These are phyloP conservation scores for Chloris gayana DNA, from an alignment of 176 grass and related monocot species.

Conservation along the genomic window DNA sequence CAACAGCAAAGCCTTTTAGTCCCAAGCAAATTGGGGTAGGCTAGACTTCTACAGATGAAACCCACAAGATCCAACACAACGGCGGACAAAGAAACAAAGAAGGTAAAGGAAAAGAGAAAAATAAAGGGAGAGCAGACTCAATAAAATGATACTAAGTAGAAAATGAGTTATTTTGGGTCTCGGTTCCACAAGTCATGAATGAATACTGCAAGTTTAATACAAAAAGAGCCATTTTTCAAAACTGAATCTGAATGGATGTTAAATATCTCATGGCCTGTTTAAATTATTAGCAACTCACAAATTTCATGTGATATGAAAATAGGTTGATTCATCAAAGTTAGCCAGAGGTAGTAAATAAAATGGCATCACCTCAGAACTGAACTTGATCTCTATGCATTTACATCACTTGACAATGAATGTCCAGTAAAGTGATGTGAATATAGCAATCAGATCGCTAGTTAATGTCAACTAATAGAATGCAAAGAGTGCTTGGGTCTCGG, in stretches of 20 bases:
- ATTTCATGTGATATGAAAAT: background rate
- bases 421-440: background rate
- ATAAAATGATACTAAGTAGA: background rate
- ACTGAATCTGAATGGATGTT: background rate
- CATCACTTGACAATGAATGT: background rate
- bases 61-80: too few species aligned
- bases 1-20: too few species aligned
- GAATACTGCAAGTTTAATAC: background rate
- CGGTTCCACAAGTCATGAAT: background rate
- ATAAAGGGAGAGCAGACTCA: background rate
- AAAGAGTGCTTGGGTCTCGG: background rate
- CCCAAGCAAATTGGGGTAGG: too few species aligned
- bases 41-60: too few species aligned
- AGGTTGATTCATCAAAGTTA: background rate
- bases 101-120: too few species aligned
- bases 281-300: background rate
- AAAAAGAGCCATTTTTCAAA: background rate
- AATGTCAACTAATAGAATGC: background rate
- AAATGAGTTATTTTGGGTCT: background rate
- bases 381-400: background rate
- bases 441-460: background rate
- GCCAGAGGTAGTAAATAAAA: background rate
- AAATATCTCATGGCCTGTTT: background rate
- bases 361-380: background rate
- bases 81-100: too few species aligned